Evolutionary conservation across 1,284 basidiomycete genomes (phyloP), one percentile per base, ranked within the genome.

Genomic region (Termitomyces sp.): DNA sequence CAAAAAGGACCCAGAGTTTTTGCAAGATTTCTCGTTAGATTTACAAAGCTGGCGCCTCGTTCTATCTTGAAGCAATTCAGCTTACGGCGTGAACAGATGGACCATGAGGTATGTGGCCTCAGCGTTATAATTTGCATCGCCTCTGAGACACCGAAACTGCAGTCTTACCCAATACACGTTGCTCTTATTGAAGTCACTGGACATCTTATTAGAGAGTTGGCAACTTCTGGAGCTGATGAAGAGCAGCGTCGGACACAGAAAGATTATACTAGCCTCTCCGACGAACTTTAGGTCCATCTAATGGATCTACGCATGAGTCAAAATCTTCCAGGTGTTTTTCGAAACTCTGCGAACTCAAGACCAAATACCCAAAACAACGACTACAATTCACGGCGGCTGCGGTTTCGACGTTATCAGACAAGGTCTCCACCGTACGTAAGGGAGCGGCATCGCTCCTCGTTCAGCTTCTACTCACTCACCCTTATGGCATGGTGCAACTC

Each of bases 131-230:
- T 3, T 26, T n/a, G 30, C 47, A 9, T 31, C 49, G 18, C 37
- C 43, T 45, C 10, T 43, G n/a, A 35, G 28, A 48, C 16, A 43
- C 21, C 58, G 34, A 24, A 54, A 53, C 19, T n/a, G 9, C 56
- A 94, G 90, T 88, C 93, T 0, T 97, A 98, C 64, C 92, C 93
- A 0, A 96, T 99, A 86, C 90, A 97, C 35, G 91, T 94, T 74
- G 91, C 91, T 0, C 78, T 97, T 51, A 82, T 97, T 45, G 93
- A 96, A 66, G 81, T 94, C 54, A 83, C 96, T 35, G 91, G 91
- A 3, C 73, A 76, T 46, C 79, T 96, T 52, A 92, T 97, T 63
- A 76, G 78, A 37, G 89, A 95, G 60, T 79, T 96, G 7, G 81
- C 87, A 0, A 68, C 71, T 42, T 76, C 79, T 1, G 78, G 80